Evolutionary conservation across 1,284 basidiomycete species (phyloP).

Genomic region (Golubevia pallescens): DNA sequence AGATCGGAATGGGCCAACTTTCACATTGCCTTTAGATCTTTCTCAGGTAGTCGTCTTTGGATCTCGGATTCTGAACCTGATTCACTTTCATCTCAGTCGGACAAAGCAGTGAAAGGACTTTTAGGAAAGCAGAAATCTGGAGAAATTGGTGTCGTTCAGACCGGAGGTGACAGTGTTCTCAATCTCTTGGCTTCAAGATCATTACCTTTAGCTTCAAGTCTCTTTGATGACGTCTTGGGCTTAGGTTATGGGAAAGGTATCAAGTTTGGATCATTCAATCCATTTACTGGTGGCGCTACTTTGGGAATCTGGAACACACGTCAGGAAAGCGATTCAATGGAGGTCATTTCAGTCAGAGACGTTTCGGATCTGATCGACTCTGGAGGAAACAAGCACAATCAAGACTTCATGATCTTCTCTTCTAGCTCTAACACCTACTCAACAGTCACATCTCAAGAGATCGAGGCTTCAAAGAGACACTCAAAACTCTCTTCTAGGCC

Average conservation of each 20-base stretch:
- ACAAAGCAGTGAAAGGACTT: no score
- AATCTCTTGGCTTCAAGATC: slow-evolving; percentile 10
- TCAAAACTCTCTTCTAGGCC: no score
- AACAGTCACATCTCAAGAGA: no score
- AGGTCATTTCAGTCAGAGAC: slow-evolving; percentile 9
- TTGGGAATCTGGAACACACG: slow-evolving; percentile 30
- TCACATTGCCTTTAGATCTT: slow-evolving; percentile 48
- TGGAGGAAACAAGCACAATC: not conserved
- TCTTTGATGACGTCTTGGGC: slow-evolving; percentile 20
- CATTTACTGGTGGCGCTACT: slow-evolving; percentile 12
- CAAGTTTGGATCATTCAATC: slow-evolving; percentile 15
- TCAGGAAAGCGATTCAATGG: not conserved
- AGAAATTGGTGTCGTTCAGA: slow-evolving; percentile 19
- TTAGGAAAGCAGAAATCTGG: not conserved
- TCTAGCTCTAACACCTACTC: no score
- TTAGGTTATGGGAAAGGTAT: slow-evolving; percentile 12
- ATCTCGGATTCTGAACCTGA: no score
- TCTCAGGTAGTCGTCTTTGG: slow-evolving; percentile 20
- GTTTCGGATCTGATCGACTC: slow-evolving; percentile 10
- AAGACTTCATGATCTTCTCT: no score
- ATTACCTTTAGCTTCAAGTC: not conserved
- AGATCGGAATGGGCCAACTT: slow-evolving; percentile 19
- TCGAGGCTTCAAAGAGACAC: no score
- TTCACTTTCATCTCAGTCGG: no score
- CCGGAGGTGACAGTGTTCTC: not conserved